These are phyloP conservation scores for Leccinum laetum DNA, from an alignment of 1,284 basidiomycete species.

Conservation along the genomic window DNA sequence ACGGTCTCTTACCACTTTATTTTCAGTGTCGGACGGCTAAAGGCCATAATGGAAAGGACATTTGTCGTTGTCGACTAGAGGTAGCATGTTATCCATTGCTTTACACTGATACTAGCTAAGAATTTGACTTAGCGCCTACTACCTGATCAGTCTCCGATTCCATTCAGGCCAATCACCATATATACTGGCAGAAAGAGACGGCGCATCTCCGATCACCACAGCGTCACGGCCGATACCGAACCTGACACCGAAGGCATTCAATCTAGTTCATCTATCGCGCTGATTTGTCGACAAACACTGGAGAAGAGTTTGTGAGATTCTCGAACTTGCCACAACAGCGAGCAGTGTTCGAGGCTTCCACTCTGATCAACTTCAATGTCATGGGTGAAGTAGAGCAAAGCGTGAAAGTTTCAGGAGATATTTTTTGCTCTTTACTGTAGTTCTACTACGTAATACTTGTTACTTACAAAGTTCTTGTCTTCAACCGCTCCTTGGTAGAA, in stretches of 20 bases:
- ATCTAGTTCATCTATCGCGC: neutral
- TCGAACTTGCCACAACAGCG: neutral
- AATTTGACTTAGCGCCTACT: slow-evolving; percentile 14
- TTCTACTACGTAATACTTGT: too few species aligned
- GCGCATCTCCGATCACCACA: neutral
- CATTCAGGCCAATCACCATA: slow-evolving; percentile 5
- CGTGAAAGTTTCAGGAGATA: too few species aligned
- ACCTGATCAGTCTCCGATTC: slow-evolving; percentile 25
- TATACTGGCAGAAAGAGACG: neutral
- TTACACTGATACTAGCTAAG: too few species aligned
- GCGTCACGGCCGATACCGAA: neutral
- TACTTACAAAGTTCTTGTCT: too few species aligned
- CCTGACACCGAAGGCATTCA: neutral
- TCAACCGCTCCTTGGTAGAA: too few species aligned
- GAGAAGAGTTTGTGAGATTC: neutral
- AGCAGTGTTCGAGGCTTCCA: neutral
- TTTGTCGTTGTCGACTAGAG: too few species aligned
- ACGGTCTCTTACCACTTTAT: too few species aligned
- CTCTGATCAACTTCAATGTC: neutral
- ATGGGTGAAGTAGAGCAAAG: slow-evolving; percentile 1
- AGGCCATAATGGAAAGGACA: too few species aligned
- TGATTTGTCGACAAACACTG: neutral
- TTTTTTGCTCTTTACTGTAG: too few species aligned
- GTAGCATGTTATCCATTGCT: too few species aligned
- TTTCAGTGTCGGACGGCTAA: too few species aligned